phyloP scores from a whole-genome alignment of 2,329 filamentous ascomycete genomes.

The Diaporthe sp. region DNA sequence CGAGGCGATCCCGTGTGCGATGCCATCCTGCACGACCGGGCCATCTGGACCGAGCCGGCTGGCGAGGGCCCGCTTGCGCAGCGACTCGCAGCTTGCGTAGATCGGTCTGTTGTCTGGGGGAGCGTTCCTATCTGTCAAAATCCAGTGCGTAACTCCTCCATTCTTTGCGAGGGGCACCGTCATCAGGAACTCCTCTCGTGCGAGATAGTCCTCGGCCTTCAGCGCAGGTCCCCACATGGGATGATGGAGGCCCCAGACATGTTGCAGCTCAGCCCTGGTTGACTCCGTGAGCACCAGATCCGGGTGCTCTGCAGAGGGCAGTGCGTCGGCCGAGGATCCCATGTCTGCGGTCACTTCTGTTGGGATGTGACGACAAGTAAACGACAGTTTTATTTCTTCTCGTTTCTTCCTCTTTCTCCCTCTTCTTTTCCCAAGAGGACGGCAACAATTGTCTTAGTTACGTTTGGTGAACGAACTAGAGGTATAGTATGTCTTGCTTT shows the following conservation, averaged over 20 bases:
- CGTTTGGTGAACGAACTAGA: not conserved
- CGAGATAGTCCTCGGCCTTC: slow-evolving; percentile 67
- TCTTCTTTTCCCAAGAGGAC: not conserved
- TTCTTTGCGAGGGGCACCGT: slow-evolving; percentile 70
- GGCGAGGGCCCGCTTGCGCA: slow-evolving; percentile 71
- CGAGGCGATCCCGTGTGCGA: slow-evolving; percentile 82
- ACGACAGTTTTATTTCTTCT: not conserved
- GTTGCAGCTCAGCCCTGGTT: slow-evolving; percentile 66
- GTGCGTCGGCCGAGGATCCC: slow-evolving; percentile 50
- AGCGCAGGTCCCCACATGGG: slow-evolving; percentile 72
- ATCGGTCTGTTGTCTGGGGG: slow-evolving; percentile 63
- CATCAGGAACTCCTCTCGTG: slow-evolving; percentile 70
- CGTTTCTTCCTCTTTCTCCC: too few relatives aligned
- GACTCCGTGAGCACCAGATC: slow-evolving; percentile 67
- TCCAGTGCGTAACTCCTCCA: slow-evolving; percentile 74
- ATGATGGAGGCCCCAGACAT: slow-evolving; percentile 70
- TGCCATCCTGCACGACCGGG: slow-evolving; percentile 63
- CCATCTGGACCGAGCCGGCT: slow-evolving; percentile 52
- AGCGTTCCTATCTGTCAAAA: slow-evolving; percentile 66
- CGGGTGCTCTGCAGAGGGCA: slow-evolving; percentile 53
- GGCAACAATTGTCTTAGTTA: not conserved
- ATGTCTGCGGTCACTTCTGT: slow-evolving; percentile 45
- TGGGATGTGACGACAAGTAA: not conserved
- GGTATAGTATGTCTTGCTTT: slow-evolving; percentile 21
- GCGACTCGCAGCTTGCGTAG: slow-evolving; percentile 74